Percentiles rank a stretch among this genome's conserved stretches.
Conservation (phyloP, 495 filamentous ascomycete species). For the Aspergillus egyptiacus region DNA sequence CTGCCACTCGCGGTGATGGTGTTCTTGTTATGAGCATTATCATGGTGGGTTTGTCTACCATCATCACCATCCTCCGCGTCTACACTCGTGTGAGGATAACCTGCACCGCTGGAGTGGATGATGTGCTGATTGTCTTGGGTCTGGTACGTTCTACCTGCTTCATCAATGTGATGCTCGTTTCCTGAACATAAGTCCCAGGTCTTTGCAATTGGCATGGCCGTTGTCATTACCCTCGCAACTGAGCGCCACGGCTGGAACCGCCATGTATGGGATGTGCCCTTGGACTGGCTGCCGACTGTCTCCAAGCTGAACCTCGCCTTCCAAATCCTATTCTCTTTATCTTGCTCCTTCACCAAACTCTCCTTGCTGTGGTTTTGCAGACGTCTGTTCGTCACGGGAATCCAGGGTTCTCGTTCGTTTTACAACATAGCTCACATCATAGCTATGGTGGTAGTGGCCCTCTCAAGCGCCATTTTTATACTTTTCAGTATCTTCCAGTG, state of each 20-base stretch:
- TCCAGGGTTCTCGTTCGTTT: conserved; percentile 29
- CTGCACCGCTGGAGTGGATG: conserved; percentile 44
- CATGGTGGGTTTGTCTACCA: conserved; percentile 32
- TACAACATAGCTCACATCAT: conserved; percentile 40
- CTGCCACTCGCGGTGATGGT: conserved; percentile 42
- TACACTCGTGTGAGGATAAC: conserved; percentile 45
- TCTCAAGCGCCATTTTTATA: conserved; percentile 44
- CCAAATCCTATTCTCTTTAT: conserved; percentile 48
- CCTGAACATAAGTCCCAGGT: conserved; percentile 6
- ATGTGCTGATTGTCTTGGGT: conserved; percentile 40
- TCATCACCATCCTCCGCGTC: conserved; percentile 40
- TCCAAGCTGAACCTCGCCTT: conserved; percentile 46
- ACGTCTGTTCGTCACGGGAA: conserved; percentile 39
- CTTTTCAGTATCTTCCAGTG: conserved; percentile 52
- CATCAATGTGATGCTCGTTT: not conserved
- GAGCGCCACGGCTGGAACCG: conserved; percentile 49
- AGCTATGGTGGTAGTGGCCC: conserved; percentile 38
- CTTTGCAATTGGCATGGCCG: conserved; percentile 38
- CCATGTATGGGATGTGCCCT: conserved; percentile 50
- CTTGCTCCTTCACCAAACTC: conserved; percentile 50
- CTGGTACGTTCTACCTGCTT: conserved; percentile 15
- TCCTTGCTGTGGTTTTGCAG: conserved; percentile 55
- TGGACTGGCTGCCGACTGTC: conserved; percentile 24
- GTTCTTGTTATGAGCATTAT: conserved; percentile 40
- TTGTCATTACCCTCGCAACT: conserved; percentile 35